Base-by-base conservation (phyloP, 2,329 filamentous ascomycete species). In the Cordyceps tenuipes region DNA sequence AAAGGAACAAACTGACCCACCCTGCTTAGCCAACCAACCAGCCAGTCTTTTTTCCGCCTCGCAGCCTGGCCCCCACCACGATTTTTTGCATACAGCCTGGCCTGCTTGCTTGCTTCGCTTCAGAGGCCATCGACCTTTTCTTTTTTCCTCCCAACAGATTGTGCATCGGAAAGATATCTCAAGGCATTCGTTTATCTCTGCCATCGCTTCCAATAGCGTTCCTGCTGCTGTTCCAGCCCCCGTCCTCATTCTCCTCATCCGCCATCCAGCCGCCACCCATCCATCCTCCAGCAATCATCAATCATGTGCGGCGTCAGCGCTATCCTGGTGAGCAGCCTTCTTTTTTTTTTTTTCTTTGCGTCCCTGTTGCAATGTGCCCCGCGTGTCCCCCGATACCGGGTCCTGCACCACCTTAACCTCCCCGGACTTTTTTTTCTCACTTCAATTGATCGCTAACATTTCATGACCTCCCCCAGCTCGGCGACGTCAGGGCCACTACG, bases 401-500 rank as follows among this genome's bases (percentile, higher is more conserved):
- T 36, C 41, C 41, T 52, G 48, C 49, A 53, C 34, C 36, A 23
- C 41, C 41, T 52, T 39, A 29, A 53, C 34, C 36, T 23, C 57
- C 54, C 54, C 44, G 31, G 31, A 41, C 15, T 48, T 43, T 31
- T 15, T 15, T 17, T n/a, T n/a, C n/a, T n/a, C n/a, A n/a, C 9
- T 29, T 48, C n/a, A 36, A 3, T 29, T 29, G 29, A 29, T 36
- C 8, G 47, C 55, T 57, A 34, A 57, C 55, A 10, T 41, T 41
- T 15, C 2, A 41, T 19, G 21, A 3, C 23, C 4, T 50, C 23
- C 17, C 44, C 44, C 46, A 72, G 70, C 65, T 72, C 43, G 71
- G 71, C 63, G 71, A 73, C 46, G 21, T 67, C n/a, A 66, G 70
- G 39, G 69, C 69, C 65, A 70, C 63, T 48, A 70, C 66, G 52